A percentile compares a stretch with the other conserved stretches of the same genome.
These are phyloP conservation scores for Paramecium sonneborni DNA, from an alignment of 73 alveolate genomes.

Conservation along the genomic window DNA sequence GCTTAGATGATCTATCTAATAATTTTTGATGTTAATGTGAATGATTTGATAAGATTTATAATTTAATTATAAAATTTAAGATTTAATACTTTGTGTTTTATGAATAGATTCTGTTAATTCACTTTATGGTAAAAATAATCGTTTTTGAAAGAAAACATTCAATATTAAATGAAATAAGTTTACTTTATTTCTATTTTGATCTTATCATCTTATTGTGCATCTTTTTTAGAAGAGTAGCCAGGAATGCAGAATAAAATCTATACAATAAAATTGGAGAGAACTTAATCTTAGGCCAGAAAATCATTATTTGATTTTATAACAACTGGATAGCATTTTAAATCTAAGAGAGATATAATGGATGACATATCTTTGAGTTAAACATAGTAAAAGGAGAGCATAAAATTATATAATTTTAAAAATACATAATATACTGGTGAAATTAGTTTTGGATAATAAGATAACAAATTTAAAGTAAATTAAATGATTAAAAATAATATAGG, in stretches of 20 bases:
- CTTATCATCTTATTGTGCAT: neutral
- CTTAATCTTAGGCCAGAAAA: neutral
- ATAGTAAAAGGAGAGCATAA: neutral
- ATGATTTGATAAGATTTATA: neutral
- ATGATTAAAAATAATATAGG: conserved; percentile 26
- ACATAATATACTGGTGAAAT: conserved; percentile 40
- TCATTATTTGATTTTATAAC: neutral
- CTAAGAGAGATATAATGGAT: neutral
- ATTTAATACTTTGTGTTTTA: neutral
- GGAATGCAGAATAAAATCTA: neutral
- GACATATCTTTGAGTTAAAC: neutral
- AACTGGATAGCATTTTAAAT: neutral
- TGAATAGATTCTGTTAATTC: neutral
- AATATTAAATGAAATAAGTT: neutral
- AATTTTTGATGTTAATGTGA: neutral
- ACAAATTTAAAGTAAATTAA: neutral
- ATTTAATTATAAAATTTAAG: neutral
- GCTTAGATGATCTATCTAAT: neutral
- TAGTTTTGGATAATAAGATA: neutral
- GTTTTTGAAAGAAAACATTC: neutral
- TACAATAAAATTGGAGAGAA: neutral
- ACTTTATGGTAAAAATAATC: neutral
- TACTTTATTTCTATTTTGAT: neutral
- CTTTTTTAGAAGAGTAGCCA: neutral
- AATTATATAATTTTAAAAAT: conserved; percentile 8